Evolutionary conservation across 2,329 filamentous ascomycete genomes (phyloP).

Genomic region (Sporothrix inflata): DNA sequence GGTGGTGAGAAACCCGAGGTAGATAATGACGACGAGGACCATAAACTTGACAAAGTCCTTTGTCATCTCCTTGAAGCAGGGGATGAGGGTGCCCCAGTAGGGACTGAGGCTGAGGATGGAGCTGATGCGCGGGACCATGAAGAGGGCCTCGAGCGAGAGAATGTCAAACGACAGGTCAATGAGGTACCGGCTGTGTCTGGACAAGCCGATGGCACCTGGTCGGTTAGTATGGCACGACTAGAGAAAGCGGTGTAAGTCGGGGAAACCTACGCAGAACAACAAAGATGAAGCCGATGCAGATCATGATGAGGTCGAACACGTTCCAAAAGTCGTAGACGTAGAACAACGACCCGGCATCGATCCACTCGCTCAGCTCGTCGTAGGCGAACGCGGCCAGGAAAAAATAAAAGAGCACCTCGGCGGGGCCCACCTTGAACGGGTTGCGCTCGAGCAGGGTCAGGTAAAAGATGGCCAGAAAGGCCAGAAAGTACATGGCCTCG

Average conservation of each 20-base stretch:
- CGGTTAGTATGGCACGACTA: neutral
- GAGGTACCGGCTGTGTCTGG: slow-evolving; percentile 61
- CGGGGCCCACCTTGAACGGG: slow-evolving; percentile 63
- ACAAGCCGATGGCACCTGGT: slow-evolving; percentile 61
- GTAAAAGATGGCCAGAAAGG: slow-evolving; percentile 81
- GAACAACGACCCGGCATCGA: slow-evolving; percentile 83
- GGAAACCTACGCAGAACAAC: slow-evolving; percentile 51
- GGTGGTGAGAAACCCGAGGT: slow-evolving; percentile 86
- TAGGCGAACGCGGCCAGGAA: slow-evolving; percentile 89
- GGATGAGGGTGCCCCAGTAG: slow-evolving; percentile 88
- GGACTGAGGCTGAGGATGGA: slow-evolving; percentile 84
- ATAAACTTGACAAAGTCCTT: slow-evolving; percentile 88
- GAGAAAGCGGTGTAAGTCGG: neutral
- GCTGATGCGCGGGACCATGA: slow-evolving; percentile 86
- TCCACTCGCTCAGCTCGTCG: slow-evolving; percentile 82
- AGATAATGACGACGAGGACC: slow-evolving; percentile 75
- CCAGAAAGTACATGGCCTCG: slow-evolving; percentile 78
- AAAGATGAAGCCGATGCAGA: slow-evolving; percentile 62
- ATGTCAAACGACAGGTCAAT: slow-evolving; percentile 85
- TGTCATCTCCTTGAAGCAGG: slow-evolving; percentile 90
- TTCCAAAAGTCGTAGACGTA: slow-evolving; percentile 86
- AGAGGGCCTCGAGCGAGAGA: slow-evolving; percentile 83
- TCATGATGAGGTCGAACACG: slow-evolving; percentile 72
- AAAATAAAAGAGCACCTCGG: slow-evolving; percentile 76
- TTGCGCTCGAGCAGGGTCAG: slow-evolving; percentile 78